phyloP scores from a whole-genome alignment of 1,139 yeast species.

The Pichia sp. region DNA sequence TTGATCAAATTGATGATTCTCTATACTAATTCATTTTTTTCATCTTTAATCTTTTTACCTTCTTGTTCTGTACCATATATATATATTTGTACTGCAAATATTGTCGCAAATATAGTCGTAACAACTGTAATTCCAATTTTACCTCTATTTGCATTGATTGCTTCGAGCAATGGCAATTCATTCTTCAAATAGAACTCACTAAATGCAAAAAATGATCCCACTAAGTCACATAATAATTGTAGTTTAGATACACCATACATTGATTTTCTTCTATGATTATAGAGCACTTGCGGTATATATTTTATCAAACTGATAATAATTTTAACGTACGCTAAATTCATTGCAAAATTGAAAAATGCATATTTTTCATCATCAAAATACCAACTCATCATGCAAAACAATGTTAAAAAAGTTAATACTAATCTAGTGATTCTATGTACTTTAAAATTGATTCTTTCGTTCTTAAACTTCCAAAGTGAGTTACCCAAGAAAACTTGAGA shows the following conservation, averaged over 20 bases:
- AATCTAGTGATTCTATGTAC: conserved; percentile 24
- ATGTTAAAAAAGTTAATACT: conserved; percentile 6
- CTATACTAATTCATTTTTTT: conserved; percentile 4
- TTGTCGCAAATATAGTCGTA: conserved; percentile 31
- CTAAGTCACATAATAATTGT: conserved; percentile 43
- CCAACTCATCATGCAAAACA: conserved; percentile 16
- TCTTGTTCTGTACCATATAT: conserved; percentile 16
- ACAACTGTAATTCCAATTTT: conserved; percentile 34
- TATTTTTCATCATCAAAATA: conserved; percentile 13
- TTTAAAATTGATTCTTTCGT: conserved; percentile 25
- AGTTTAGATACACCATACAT: conserved; percentile 53
- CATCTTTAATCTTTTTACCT: neutral
- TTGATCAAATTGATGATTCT: conserved; percentile 13
- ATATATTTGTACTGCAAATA: conserved; percentile 29
- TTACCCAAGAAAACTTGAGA: conserved; percentile 35
- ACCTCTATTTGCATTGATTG: conserved; percentile 31
- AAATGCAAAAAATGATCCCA: conserved; percentile 48
- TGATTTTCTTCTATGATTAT: conserved; percentile 47
- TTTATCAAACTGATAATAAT: conserved; percentile 50
- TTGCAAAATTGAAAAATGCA: conserved; percentile 33
- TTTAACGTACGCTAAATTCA: conserved; percentile 43
- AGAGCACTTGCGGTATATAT: conserved; percentile 54
- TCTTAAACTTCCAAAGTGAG: conserved; percentile 29
- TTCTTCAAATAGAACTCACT: conserved; percentile 39
- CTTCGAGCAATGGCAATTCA: conserved; percentile 15